Percentiles rank a stretch among this genome's conserved stretches.
Conservation (phyloP, 805 yeast species). For the Saturnispora sanitii region DNA sequence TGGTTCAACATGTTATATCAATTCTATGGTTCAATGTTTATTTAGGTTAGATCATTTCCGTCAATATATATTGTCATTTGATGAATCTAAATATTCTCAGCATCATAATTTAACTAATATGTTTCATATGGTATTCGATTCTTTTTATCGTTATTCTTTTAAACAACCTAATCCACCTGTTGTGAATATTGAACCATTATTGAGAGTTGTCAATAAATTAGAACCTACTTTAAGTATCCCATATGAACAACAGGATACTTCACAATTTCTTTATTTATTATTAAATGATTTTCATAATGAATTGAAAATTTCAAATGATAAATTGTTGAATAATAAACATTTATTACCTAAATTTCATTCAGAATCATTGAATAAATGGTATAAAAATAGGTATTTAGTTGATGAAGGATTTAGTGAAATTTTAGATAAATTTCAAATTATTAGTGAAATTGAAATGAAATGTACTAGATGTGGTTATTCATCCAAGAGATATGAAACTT, state of each 20-base stretch:
- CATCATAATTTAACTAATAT: constrained; percentile 32
- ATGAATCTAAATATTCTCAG: constrained; percentile 15
- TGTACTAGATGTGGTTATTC: constrained; percentile 59
- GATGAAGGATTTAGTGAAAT: constrained; percentile 60
- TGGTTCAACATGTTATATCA: constrained; percentile 71
- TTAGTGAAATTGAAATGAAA: constrained; percentile 50
- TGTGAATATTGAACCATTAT: constrained; percentile 55
- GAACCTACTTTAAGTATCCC: constrained; percentile 66
- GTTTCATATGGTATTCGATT: constrained; percentile 42
- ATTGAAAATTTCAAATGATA: too few relatives aligned
- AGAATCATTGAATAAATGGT: constrained; percentile 52
- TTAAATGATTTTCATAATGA: constrained; percentile 66
- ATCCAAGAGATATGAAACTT: constrained; percentile 41
- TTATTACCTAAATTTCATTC: too few relatives aligned
- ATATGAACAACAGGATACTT: constrained; percentile 72
- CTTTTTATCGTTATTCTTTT: constrained; percentile 31
- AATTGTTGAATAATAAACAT: too few relatives aligned
- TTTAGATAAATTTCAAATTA: constrained; percentile 61
- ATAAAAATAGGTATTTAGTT: constrained; percentile 35
- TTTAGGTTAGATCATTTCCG: constrained; percentile 46
- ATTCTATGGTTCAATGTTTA: constrained; percentile 61
- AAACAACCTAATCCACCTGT: constrained; percentile 45
- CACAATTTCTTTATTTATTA: constrained; percentile 59
- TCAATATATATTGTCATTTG: constrained; percentile 35
- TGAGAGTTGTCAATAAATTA: constrained; percentile 34